Conservation (phyloP, 108 stramenopile genomes). For the Skeletonema grethae region DNA sequence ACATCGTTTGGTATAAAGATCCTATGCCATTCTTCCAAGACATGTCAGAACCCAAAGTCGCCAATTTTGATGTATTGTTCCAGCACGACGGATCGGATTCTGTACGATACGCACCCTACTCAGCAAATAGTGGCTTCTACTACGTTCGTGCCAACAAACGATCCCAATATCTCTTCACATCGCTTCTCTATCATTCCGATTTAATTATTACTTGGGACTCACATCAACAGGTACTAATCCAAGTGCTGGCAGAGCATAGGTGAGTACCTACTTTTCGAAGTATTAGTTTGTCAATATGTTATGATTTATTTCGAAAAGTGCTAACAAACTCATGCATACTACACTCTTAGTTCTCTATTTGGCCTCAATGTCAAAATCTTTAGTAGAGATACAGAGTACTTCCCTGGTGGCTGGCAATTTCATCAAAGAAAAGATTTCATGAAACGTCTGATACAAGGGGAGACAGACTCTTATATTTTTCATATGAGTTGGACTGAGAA, state of each 20-base stretch:
- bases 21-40: constrained; percentile 41
- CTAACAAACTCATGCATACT: too few species aligned
- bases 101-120: constrained; percentile 55
- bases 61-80: constrained; percentile 62
- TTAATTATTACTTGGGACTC: constrained; percentile 59
- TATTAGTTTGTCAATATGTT: too few species aligned
- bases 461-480: constrained; percentile 48
- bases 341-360: constrained; percentile 43
- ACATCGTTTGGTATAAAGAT: constrained; percentile 64
- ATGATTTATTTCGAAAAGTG: too few species aligned
- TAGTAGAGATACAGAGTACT: constrained; percentile 55
- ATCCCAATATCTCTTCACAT: constrained; percentile 72
- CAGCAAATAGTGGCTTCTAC: constrained; percentile 86
- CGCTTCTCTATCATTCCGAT: constrained; percentile 65
- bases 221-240: constrained; percentile 77
- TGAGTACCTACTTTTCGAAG: too few species aligned
- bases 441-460: constrained; percentile 44
- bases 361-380: constrained; percentile 82
- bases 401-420: constrained; percentile 65
- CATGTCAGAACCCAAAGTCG: constrained; percentile 9
- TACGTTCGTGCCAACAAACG: constrained; percentile 70
- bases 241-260: constrained; percentile 65
- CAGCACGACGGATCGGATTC: constrained; percentile 84
- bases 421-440: constrained; percentile 48
- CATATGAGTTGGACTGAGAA: constrained; percentile 77